Conservation (phyloP, 2,329 filamentous ascomycete genomes). For the Atkinsonella hypoxylon region DNA sequence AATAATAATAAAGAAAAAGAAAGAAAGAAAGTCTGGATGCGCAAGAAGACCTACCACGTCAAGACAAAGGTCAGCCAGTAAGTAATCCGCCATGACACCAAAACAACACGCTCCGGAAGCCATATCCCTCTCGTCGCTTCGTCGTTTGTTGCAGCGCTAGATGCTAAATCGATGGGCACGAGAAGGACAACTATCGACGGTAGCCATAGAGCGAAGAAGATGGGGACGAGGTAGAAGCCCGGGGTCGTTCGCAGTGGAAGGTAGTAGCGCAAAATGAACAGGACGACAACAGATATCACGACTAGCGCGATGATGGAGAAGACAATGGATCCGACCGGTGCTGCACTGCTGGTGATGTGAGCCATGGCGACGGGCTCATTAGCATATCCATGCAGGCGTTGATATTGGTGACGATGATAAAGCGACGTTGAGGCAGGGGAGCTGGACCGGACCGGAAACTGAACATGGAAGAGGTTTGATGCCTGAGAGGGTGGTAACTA, state of each 20-base stretch:
- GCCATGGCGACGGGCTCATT: slow-evolving; percentile 30
- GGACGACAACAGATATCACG: slow-evolving; percentile 60
- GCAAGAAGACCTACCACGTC: slow-evolving; percentile 57
- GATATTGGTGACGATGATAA: neutral
- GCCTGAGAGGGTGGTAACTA: neutral
- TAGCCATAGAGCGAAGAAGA: slow-evolving; percentile 91
- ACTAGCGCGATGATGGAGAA: slow-evolving; percentile 66
- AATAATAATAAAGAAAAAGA: no score
- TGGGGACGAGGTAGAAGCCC: slow-evolving; percentile 76
- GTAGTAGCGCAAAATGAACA: slow-evolving; percentile 80
- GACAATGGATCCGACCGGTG: slow-evolving; percentile 65
- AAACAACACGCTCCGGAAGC: slow-evolving; percentile 64
- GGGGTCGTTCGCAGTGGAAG: slow-evolving; percentile 84
- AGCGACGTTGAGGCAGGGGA: neutral
- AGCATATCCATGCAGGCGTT: slow-evolving; percentile 15
- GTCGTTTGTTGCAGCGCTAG: slow-evolving; percentile 63
- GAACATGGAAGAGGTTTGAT: no score
- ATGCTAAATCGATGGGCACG: slow-evolving; percentile 91
- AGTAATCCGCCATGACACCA: slow-evolving; percentile 86
- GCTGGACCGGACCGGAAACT: no score
- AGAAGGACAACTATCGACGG: slow-evolving; percentile 85
- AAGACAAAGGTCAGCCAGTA: slow-evolving; percentile 96
- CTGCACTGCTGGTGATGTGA: slow-evolving; percentile 39
- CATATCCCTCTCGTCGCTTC: slow-evolving; percentile 69
- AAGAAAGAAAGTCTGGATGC: neutral